These are phyloP conservation scores for Pyronema domesticum DNA, from an alignment of 495 filamentous ascomycete genomes.

Conservation along the genomic window DNA sequence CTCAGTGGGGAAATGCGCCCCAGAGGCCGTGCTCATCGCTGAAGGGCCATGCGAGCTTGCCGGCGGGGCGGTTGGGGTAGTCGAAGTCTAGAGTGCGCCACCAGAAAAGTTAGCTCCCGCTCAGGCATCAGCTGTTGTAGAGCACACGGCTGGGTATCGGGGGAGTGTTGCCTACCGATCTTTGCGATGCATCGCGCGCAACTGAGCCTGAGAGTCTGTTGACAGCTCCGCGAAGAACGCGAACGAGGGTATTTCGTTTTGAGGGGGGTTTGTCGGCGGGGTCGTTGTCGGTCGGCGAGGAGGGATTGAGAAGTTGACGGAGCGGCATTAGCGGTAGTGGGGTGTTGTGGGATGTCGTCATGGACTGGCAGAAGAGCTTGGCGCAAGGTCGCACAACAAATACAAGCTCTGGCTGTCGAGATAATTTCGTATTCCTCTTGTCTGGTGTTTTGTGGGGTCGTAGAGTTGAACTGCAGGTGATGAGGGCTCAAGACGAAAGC, in stretches of 20 bases:
- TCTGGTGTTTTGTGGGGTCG: neutral
- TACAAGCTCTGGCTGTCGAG: neutral
- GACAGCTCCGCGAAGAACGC: neutral
- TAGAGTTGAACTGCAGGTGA: neutral
- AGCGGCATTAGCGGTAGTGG: conserved; percentile 1
- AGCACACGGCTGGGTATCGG: neutral
- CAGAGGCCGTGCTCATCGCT: neutral
- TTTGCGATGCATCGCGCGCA: neutral
- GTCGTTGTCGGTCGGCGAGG: neutral
- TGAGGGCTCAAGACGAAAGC: neutral
- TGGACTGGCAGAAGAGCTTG: neutral
- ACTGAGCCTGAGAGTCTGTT: conserved; percentile 1
- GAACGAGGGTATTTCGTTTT: neutral
- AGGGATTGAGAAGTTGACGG: neutral
- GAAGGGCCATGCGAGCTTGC: neutral
- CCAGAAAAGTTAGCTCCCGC: neutral
- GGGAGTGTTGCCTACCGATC: neutral
- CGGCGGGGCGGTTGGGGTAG: neutral
- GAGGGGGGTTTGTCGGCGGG: neutral
- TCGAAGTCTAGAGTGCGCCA: neutral
- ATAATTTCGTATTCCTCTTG: neutral
- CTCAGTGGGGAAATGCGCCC: neutral
- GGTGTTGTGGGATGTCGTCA: neutral
- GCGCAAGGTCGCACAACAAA: neutral
- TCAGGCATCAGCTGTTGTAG: neutral